Conservation (phyloP, 345 rosid species). For the Boechera stricta region DNA sequence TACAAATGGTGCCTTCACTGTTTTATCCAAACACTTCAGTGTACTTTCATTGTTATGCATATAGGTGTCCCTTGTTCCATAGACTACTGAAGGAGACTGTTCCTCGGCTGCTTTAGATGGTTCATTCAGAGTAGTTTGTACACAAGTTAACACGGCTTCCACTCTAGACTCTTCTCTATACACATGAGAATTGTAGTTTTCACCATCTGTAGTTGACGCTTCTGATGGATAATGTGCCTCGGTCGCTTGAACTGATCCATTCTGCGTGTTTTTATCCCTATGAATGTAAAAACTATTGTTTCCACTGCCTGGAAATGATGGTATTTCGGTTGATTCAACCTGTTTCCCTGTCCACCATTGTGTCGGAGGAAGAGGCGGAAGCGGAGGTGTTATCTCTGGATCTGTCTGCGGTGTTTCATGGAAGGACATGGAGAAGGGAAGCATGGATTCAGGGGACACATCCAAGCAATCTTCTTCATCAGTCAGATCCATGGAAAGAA, state of each 20-base stretch:
- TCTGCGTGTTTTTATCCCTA: conserved; percentile 17
- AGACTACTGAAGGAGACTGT: neutral
- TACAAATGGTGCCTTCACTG: conserved; percentile 11
- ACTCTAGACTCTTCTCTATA: neutral
- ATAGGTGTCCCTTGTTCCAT: conserved; percentile 4
- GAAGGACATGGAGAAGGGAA: conserved; percentile 13
- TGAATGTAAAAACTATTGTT: conserved; percentile 11
- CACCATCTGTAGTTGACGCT: conserved; percentile 10
- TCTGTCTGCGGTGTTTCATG: conserved; percentile 47
- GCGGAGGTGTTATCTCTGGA: conserved; percentile 63
- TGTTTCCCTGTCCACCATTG: conserved; percentile 75
- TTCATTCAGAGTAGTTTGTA: neutral
- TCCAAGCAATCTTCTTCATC: conserved; percentile 30
- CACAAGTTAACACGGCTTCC: neutral
- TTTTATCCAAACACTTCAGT: neutral
- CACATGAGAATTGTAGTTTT: neutral
- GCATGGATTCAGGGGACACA: conserved; percentile 9
- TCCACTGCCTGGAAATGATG: conserved; percentile 13
- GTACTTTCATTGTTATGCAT: neutral
- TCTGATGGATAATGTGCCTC: conserved; percentile 9
- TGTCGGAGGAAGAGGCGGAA: conserved; percentile 91
- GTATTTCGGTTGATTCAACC: conserved; percentile 26
- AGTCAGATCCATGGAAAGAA: conserved; percentile 1
- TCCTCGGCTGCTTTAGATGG: conserved; percentile 16
- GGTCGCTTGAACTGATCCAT: conserved; percentile 21